Evolutionary conservation across 2,329 filamentous ascomycete genomes (phyloP), one percentile per base, ranked within the genome.

Genomic region (Sporothrix dimorphospora): DNA sequence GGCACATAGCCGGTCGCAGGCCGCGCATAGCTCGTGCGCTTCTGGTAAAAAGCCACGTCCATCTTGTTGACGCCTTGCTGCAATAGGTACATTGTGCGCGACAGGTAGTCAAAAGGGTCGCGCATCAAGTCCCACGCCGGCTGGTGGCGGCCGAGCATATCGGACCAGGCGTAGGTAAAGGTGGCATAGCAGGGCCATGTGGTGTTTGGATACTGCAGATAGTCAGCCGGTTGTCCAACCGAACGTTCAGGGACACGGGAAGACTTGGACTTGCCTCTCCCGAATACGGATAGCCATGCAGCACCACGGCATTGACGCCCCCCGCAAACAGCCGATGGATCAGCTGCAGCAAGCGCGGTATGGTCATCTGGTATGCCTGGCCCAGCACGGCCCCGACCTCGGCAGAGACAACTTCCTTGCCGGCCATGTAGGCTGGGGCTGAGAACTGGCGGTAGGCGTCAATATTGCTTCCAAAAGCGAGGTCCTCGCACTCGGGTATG

Each of bases 1-100:
- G 27, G 45, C 45, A 12, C 45, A 16, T 67, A 67, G 45, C 47
- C 47, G 1, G 65, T 67, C 4, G 24, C 14, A 1, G 65, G 65
- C 11, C 24, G 27, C 27, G 19, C 14, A 27, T 67, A 67, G 45
- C 7, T 51, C 3, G 65, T 67, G 2, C 45, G 65, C 9, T 67
- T 51, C 65, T 67, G 65, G 65, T 67, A 67, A 38, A 67, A 53
- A 16, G 45, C 65, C 27, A 53, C 30, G 45, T 67, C 65, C 24
- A 51, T 14, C 27, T 49, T 30, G 45, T 27, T 27, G 3, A 16
- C 19, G 19, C 65, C 65, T 19, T 67, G 65, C 9, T 38, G 65
- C 19, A 67, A 6, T 0, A 67, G 0, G 27, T 51, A 51, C 65
- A 67, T 67, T 19, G 65, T 49, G 45, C 65, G 65, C 8, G 45